Base-by-base conservation (phyloP, 164 flowering plant species). In the Tetrastigma voinierianum region DNA sequence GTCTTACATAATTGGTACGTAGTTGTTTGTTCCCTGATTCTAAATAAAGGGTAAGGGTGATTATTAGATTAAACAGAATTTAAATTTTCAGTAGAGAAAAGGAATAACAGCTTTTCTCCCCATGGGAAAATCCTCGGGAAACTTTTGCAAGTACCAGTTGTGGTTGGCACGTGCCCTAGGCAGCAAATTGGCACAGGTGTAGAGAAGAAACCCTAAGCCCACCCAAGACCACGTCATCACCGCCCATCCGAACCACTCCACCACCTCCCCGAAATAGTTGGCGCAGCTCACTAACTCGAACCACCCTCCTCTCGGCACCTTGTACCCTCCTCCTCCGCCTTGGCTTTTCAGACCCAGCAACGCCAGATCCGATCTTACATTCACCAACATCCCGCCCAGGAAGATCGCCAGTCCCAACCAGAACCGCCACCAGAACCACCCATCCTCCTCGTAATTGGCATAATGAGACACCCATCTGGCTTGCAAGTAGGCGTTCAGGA, bases 241-340 rank as follows among this genome's bases (percentile, higher is more conserved):
- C 19, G 90, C 78, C 96, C 96, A 95, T 6, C 98, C 98, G 56
- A 87, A 61, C 98, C 99, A 92, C 80, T 95, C 99, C 75, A 92
- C 46, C 32, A 88, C 77, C 88, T 95, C 98, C 24, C 96, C 96
- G 14, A 89, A 80, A 59, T 95, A 95, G 65, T 95, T 95, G 0
- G 98, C 84, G 47, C 98, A 92, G 57, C 93, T 89, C 64, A 95
- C 93, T 71, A 69, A 4, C 85, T 92, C 97, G 67, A 92, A 91
- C 84, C 69, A 73, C 64, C 91, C 97, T 19, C 97, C 97, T 18
- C 65, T 81, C 0, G 95, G 98, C n/a, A 90, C 65, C 80, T 72
- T 85, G 61, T 94, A 94, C 57, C 95, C 96, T 4, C 86, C 82
- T 1, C 82, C 89, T 4, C 86, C 82, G 2, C 82, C 89, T 10